Evolutionary conservation across 768 basidiomycete species (phyloP), one percentile per base, ranked within the genome.

Genomic region (Rhodotorula babjevae): DNA sequence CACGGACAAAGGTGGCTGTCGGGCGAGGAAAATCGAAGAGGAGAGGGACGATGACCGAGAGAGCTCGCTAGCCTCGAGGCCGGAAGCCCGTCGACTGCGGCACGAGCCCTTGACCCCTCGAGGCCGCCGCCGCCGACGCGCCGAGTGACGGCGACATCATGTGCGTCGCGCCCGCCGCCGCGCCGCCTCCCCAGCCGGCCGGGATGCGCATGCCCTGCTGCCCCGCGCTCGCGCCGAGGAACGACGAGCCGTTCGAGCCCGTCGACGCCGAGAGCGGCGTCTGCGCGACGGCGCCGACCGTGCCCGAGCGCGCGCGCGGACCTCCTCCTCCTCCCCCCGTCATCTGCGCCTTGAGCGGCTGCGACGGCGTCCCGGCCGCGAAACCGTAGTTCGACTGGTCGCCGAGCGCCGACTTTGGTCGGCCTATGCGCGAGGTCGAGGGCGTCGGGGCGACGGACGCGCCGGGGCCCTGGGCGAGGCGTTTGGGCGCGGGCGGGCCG

Each of bases 401-500:
- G 16, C 69, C 64, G 31, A 71, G 60, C 1, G 55, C 52, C 0
- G 31, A 29, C 44, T 60, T 44, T 16, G 60, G 58, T 11, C 64
- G 18, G 0, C 33, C 63, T 21, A 53, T 36, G 40, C n/a, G 31
- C 40, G 33, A 27, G 16, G 49, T 27, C 21, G 19, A 14, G 0
- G 58, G 55, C 1, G 63, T 46, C 29, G 52, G 56, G 40, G 64
- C 69, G 3, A 27, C 36, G 2, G 40, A 18, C n/a, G 60, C 66
- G 6, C 61, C 40, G 11, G 36, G 5, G 36, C 36, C 36, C 9
- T 36, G 36, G 36, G 63, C 65, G 33, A 59, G 61, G 3, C 69
- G 63, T 55, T 75, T 72, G 44, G 73, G 53, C 14, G 71, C 58
- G 2, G 70, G 68, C 19, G 64, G 57, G 15, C 36, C 57, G 2